Percentiles rank a stretch among this genome's conserved stretches.
phyloP scores from a whole-genome alignment of 345 rosid species.

The Bruguiera sexangula region DNA sequence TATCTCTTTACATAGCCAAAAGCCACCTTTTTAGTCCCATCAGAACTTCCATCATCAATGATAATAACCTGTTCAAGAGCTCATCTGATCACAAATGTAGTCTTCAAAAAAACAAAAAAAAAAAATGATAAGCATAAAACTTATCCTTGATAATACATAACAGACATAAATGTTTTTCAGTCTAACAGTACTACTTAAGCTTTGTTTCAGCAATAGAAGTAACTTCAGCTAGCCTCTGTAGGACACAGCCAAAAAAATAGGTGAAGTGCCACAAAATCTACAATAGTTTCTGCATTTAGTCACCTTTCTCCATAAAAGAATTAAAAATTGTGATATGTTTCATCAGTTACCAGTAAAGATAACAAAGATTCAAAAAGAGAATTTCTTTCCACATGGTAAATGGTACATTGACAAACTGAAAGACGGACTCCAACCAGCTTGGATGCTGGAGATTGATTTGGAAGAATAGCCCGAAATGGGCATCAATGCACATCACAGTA shows the following conservation, averaged over 20 bases:
- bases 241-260: neutral
- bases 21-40: constrained; percentile 82
- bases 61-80: constrained; percentile 59
- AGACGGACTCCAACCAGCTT: neutral
- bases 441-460: neutral
- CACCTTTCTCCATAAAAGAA: too few relatives aligned
- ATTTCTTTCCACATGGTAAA: neutral
- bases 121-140: neutral
- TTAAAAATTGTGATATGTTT: too few relatives aligned
- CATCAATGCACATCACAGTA: neutral
- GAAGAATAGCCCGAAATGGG: neutral
- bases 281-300: neutral
- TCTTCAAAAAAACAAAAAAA: neutral
- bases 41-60: constrained; percentile 94
- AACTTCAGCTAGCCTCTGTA: neutral
- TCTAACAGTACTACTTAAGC: neutral
- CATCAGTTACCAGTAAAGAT: too few relatives aligned
- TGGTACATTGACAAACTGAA: neutral
- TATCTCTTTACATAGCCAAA: constrained; percentile 69
- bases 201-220: neutral
- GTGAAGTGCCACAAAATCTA: neutral
- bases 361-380: neutral
- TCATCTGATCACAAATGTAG: constrained; percentile 8
- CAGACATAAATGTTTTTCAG: neutral
- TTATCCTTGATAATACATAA: neutral